Percentiles rank a stretch among this genome's conserved stretches.
phyloP scores from a whole-genome alignment of 129 eudicot genomes.

The Apium graveolens region DNA sequence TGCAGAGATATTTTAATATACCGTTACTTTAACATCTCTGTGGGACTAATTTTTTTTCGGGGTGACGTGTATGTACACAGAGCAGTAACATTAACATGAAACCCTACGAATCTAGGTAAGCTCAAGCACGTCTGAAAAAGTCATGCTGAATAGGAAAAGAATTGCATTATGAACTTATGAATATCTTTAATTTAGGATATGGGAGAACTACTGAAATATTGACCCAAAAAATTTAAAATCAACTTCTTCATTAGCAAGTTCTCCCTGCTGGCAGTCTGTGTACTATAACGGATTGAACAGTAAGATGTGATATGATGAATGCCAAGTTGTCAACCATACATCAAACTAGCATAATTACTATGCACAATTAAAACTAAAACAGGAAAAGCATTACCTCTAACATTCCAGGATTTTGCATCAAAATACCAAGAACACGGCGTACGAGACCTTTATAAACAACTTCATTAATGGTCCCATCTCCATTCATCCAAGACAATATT shows the following conservation, averaged over 20 bases:
- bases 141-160: neutral
- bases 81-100: neutral
- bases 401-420: slow-evolving; percentile 89
- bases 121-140: neutral
- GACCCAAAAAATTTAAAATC: neutral
- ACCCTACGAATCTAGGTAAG: neutral
- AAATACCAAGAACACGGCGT: slow-evolving; percentile 80
- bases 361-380: neutral
- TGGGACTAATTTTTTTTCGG: neutral
- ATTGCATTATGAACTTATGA: neutral
- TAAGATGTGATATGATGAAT: neutral
- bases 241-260: neutral
- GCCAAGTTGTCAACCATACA: neutral
- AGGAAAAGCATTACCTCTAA: slow-evolving; percentile 47
- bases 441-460: slow-evolving; percentile 70
- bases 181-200: neutral
- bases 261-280: neutral
- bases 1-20: neutral
- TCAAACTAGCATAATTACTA: neutral
- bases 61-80: neutral
- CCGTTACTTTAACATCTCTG: neutral
- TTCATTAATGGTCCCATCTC: slow-evolving; percentile 78
- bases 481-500: slow-evolving; percentile 92
- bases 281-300: neutral
- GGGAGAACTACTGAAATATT: neutral